phyloP scores from a whole-genome alignment of 257 asterid species.

The Plectranthus barbatus region DNA sequence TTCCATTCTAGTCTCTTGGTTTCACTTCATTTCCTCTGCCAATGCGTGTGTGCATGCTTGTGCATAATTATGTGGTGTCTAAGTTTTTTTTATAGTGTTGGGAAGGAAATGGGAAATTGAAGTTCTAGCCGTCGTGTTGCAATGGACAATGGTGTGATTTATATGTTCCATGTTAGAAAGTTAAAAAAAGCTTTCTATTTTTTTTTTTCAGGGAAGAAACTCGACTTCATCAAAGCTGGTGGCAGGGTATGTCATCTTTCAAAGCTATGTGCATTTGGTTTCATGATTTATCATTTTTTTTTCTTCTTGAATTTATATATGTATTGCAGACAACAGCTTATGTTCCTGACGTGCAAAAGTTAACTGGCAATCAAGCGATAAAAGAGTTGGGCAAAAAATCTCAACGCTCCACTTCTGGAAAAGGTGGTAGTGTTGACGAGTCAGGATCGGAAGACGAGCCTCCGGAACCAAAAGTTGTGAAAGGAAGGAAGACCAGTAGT shows the following conservation, averaged over 20 bases:
- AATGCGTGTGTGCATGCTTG: not conserved
- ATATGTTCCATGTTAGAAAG: not conserved
- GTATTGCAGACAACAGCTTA: slow-evolving; percentile 77
- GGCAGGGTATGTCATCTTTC: slow-evolving; percentile 66
- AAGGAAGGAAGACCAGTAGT: slow-evolving; percentile 25
- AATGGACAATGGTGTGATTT: not conserved
- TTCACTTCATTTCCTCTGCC: not conserved
- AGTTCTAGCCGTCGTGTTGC: slow-evolving; percentile 11
- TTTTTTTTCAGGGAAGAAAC: slow-evolving; percentile 69
- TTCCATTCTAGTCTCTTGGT: not conserved
- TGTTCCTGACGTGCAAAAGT: slow-evolving; percentile 85
- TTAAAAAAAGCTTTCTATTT: slow-evolving; percentile 12
- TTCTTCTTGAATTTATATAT: slow-evolving; percentile 7
- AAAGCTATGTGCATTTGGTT: not conserved
- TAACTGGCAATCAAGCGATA: slow-evolving; percentile 49
- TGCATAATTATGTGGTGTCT: not conserved
- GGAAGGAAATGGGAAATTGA: slow-evolving; percentile 13
- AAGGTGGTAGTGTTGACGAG: slow-evolving; percentile 27
- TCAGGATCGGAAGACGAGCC: slow-evolving; percentile 34
- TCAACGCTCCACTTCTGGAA: slow-evolving; percentile 17
- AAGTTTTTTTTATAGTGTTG: not conserved
- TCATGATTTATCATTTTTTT: not conserved
- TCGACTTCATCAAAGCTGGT: slow-evolving; percentile 87
- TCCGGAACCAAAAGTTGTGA: slow-evolving; percentile 14
- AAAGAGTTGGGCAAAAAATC: slow-evolving; percentile 36